Percentiles rank a stretch among this genome's conserved stretches.
Conservation (phyloP, 192 early-diverging fungal genomes). For the Phlyctochytrium planicorne region DNA sequence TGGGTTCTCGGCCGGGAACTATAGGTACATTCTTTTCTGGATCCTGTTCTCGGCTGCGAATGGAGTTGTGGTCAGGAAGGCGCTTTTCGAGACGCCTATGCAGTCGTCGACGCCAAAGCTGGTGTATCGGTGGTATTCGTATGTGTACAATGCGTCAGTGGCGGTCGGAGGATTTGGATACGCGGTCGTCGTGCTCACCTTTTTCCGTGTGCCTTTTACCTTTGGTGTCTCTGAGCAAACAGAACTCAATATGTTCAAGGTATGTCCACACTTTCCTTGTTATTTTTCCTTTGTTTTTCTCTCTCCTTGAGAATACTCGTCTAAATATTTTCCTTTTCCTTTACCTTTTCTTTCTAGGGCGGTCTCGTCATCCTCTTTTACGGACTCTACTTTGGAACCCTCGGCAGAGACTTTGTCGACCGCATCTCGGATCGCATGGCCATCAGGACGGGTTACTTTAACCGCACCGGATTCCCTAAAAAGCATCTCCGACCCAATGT, state of each 20-base stretch:
- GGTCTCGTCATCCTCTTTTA: constrained; percentile 53
- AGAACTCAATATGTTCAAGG: constrained; percentile 44
- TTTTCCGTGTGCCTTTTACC: constrained; percentile 45
- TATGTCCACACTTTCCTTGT: constrained; percentile 12
- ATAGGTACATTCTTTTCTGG: constrained; percentile 45
- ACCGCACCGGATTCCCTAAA: constrained; percentile 42
- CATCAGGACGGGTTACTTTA: constrained; percentile 44
- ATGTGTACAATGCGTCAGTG: constrained; percentile 40
- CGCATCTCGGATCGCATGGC: constrained; percentile 54
- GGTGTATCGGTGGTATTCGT: constrained; percentile 51
- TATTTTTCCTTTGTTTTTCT: constrained; percentile 3
- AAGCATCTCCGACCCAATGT: constrained; percentile 47
- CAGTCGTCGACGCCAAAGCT: constrained; percentile 40
- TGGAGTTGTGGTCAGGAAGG: constrained; percentile 33
- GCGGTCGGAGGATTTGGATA: constrained; percentile 43
- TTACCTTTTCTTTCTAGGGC: constrained; percentile 15
- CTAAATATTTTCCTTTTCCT: background rate
- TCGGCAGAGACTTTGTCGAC: constrained; percentile 53
- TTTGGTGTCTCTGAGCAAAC: constrained; percentile 33
- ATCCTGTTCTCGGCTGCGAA: constrained; percentile 39
- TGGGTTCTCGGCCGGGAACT: constrained; percentile 40
- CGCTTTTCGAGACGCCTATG: constrained; percentile 43
- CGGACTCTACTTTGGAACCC: constrained; percentile 52
- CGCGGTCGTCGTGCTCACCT: constrained; percentile 33
- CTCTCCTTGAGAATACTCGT: background rate